A percentile compares a stretch with the other conserved stretches of the same genome.
phyloP scores from a whole-genome alignment of 257 asterid species.

The Primulina tabacum region DNA sequence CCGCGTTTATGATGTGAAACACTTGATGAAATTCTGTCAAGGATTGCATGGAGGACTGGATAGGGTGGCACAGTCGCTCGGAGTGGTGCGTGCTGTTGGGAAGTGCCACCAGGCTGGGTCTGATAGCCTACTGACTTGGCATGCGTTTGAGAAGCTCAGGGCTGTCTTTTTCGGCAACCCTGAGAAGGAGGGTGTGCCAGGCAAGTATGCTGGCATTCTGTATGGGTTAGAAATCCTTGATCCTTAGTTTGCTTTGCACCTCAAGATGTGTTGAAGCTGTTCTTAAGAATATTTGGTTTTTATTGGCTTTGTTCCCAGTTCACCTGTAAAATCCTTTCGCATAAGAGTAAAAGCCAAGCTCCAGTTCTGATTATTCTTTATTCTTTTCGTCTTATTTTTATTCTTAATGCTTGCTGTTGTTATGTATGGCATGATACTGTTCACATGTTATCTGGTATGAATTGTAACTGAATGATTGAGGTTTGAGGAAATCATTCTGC shows the following conservation, averaged over 20 bases:
- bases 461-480: conserved; percentile 10
- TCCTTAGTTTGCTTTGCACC: conserved; percentile 32
- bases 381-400: background rate
- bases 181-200: conserved; percentile 29
- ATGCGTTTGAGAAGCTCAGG: conserved; percentile 54
- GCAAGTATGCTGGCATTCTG: conserved; percentile 65
- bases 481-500: conserved; percentile 1
- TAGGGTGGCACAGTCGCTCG: conserved; percentile 55
- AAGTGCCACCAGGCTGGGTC: conserved; percentile 86
- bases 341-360: conserved; percentile 28
- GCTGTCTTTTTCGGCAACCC: conserved; percentile 45
- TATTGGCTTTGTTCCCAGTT: conserved; percentile 26
- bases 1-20: conserved; percentile 73
- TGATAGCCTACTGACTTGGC: conserved; percentile 81
- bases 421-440: background rate
- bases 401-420: background rate
- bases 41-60: conserved; percentile 77
- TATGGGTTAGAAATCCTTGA: conserved; percentile 71
- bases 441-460: background rate
- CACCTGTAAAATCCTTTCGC: conserved; percentile 40
- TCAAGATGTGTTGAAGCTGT: conserved; percentile 31
- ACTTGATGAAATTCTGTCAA: conserved; percentile 57
- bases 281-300: conserved; percentile 22
- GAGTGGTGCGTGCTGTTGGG: conserved; percentile 56
- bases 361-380: conserved; percentile 13